A percentile compares a stretch with the other conserved stretches of the same genome.
Conservation (phyloP, 139 green algal species). For the Asterochloris sp. region DNA sequence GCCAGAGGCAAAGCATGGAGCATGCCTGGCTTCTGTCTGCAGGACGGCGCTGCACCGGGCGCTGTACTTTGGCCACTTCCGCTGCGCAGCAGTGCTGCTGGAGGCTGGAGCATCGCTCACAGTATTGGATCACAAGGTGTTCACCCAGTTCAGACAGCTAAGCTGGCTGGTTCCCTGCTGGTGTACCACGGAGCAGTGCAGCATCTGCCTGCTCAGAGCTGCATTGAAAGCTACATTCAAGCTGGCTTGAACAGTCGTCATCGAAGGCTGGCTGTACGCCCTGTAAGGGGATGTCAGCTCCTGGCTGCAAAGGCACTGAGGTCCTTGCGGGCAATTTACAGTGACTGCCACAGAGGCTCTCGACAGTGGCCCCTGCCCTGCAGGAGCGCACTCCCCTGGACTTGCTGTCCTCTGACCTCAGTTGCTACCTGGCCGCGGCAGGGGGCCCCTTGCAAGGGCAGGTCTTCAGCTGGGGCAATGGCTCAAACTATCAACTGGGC, state of each 20-base stretch:
- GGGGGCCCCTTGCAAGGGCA: conserved; percentile 19
- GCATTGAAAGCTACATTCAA: too few relatives aligned
- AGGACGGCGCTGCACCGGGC: conserved; percentile 81
- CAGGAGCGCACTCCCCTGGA: conserved; percentile 77
- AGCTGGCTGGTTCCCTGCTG: too few relatives aligned
- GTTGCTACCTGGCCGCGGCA: conserved; percentile 22
- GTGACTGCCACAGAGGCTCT: background rate
- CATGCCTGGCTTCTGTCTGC: background rate
- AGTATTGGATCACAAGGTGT: conserved; percentile 50
- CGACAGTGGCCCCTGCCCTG: background rate
- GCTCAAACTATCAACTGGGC: conserved; percentile 91
- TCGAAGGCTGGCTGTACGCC: too few relatives aligned
- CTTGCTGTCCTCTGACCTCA: conserved; percentile 66
- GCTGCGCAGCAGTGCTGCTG: conserved; percentile 63
- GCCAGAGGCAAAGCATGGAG: background rate
- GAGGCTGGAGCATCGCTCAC: conserved; percentile 40
- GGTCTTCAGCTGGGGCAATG: conserved; percentile 86
- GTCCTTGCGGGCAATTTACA: background rate
- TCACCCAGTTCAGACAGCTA: background rate
- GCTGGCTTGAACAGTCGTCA: too few relatives aligned
- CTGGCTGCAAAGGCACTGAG: conserved; percentile 7
- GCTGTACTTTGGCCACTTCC: conserved; percentile 83
- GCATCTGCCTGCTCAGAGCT: too few relatives aligned
- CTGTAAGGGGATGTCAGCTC: background rate
- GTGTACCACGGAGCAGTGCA: too few relatives aligned